Base-by-base conservation (phyloP, 2,329 filamentous ascomycete genomes). In the Didymella segeticola region DNA sequence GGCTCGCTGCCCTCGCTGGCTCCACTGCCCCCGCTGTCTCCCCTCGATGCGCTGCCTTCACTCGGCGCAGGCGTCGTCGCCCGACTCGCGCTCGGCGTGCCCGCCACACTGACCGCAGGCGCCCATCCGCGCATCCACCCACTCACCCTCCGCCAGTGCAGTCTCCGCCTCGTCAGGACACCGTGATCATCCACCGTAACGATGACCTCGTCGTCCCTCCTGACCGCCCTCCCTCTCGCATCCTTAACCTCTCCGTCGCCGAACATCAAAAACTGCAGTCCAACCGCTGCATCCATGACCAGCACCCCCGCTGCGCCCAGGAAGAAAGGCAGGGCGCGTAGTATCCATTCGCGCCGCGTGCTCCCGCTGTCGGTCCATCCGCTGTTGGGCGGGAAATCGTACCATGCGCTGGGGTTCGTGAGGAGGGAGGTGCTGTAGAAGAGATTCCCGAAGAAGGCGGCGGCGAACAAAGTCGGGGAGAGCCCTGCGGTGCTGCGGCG, bases 111-210 rank as follows among this genome's bases (percentile, higher is more conserved):
- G 22, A 80, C 74, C 47, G 75, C 79, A 1, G 86, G 86, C 29
- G 86, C 80, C 86, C 85, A 88, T 2, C 85, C 85, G 54, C 85
- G 78, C 84, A 88, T 86, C 84, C 84, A 88, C 9, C 85, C 85
- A 51, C 78, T 83, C 5, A 87, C 84, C 23, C 79, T 75, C 33
- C 78, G 76, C 85, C 84, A 88, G 45, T 78, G 77, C 77, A 80
- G 79, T 47, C 74, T 73, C 51, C 70, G 73, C 25, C 65, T 48
- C 42, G 62, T 56, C 17, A 60, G 49, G 31, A 61, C 58, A 3
- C 71, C 71, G 66, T 60, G 20, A 68, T 79, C 69, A 56, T 73
- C 12, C 75, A 69, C n/a, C 1, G 45, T 77, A 22, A 80, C 74
- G 6, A 82, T 74, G 19, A 80, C 75, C 26, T 82, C 75, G 46